Percentiles rank a stretch among this genome's conserved stretches.
Evolutionary conservation across 2,329 filamentous ascomycete species (phyloP).

Genomic region (Arachnomyces sp.): DNA sequence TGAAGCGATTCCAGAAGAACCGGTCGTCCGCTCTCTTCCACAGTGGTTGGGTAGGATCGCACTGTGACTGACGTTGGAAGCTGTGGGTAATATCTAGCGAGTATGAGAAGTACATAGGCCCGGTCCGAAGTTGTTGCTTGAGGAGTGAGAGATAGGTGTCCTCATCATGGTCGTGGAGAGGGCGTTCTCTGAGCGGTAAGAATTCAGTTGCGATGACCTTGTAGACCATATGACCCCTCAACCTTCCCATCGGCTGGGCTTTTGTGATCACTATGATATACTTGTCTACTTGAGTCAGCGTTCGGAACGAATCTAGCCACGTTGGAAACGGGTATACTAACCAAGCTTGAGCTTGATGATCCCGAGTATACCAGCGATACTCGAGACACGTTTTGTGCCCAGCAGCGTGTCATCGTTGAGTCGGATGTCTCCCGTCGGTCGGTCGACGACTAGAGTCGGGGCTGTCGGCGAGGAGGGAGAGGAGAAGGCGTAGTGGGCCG

Average conservation of each 20-base stretch:
- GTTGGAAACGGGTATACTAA: conserved; percentile 35
- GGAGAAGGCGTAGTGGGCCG: conserved; percentile 90
- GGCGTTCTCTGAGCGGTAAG: conserved; percentile 83
- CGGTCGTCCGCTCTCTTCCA: conserved; percentile 93
- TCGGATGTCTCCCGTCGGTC: conserved; percentile 82
- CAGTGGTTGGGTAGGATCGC: conserved; percentile 61
- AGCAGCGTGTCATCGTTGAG: conserved; percentile 71
- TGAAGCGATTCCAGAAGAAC: conserved; percentile 97
- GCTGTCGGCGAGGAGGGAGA: conserved; percentile 89
- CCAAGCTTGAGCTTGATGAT: conserved; percentile 88
- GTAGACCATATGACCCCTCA: conserved; percentile 96
- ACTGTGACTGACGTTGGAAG: conserved; percentile 84
- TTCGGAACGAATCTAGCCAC: conserved; percentile 1
- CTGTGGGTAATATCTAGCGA: conserved; percentile 93
- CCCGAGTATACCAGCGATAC: conserved; percentile 88
- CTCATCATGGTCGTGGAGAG: conserved; percentile 86
- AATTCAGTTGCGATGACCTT: conserved; percentile 86
- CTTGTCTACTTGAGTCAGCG: conserved; percentile 53
- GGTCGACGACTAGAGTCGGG: conserved; percentile 78
- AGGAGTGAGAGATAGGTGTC: conserved; percentile 80
- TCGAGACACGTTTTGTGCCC: conserved; percentile 76
- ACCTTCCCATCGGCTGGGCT: conserved; percentile 76
- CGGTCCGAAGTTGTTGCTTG: conserved; percentile 69
- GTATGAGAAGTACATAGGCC: conserved; percentile 97
- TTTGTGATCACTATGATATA: conserved; percentile 97